Conservation (phyloP, 169 alveolate species). For the Plasmodium chabaudi region DNA sequence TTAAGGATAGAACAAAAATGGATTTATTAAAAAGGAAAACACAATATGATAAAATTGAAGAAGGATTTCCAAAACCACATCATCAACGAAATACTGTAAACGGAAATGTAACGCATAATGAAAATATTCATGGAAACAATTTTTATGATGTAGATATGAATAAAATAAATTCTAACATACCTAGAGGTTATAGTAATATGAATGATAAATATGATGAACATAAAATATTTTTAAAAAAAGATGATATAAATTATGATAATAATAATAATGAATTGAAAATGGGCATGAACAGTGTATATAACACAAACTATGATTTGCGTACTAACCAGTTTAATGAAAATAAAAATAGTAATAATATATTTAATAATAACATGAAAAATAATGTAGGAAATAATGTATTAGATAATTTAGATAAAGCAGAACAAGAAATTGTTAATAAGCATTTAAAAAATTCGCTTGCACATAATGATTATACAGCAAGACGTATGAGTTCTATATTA, state of each 20-base stretch:
- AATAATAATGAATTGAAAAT: constrained; percentile 10
- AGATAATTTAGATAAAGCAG: constrained; percentile 69
- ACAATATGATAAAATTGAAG: constrained; percentile 35
- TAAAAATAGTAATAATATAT: background rate
- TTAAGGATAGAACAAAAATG: constrained; percentile 18
- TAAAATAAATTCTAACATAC: constrained; percentile 9
- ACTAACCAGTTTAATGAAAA: background rate
- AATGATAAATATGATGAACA: constrained; percentile 32
- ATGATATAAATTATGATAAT: constrained; percentile 13
- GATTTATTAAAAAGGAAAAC: constrained; percentile 45
- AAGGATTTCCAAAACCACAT: constrained; percentile 12
- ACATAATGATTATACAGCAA: constrained; percentile 53
- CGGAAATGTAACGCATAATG: constrained; percentile 7
- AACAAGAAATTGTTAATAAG: constrained; percentile 60
- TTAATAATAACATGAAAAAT: constrained; percentile 22
- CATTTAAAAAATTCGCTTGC: constrained; percentile 61
- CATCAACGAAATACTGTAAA: constrained; percentile 16
- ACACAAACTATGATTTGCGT: background rate
- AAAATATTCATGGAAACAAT: constrained; percentile 7
- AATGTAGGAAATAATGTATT: constrained; percentile 9
- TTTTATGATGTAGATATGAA: constrained; percentile 27
- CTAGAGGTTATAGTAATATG: constrained; percentile 4
- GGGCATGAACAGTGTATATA: background rate
- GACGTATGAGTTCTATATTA: constrained; percentile 66
- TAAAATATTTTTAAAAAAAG: constrained; percentile 19